Percentiles rank a stretch among this genome's conserved stretches.
Evolutionary conservation across 805 yeast genomes (phyloP).

Genomic region (Limtongia smithiae): DNA sequence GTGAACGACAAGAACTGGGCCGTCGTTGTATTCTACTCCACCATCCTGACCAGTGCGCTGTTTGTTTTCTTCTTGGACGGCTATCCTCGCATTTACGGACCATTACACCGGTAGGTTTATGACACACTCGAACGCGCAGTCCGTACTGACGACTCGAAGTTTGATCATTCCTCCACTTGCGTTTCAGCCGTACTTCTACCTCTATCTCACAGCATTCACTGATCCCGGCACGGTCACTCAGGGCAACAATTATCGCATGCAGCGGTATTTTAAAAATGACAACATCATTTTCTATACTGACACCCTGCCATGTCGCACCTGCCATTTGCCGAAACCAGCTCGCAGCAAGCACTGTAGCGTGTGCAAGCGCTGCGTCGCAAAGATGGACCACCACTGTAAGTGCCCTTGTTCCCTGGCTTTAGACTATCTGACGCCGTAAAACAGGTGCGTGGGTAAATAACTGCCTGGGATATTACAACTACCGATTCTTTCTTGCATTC

Average conservation of each 20-base stretch:
- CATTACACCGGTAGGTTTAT: conserved; percentile 21
- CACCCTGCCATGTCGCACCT: conserved; percentile 46
- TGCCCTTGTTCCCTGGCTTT: not conserved
- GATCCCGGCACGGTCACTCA: conserved; percentile 41
- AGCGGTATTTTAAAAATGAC: conserved; percentile 43
- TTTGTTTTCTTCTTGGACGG: conserved; percentile 24
- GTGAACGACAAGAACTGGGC: conserved; percentile 32
- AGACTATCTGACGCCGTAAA: not conserved
- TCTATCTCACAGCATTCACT: conserved; percentile 35
- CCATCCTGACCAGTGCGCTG: conserved; percentile 21
- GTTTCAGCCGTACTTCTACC: conserved; percentile 31
- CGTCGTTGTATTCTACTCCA: conserved; percentile 26
- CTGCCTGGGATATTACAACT: conserved; percentile 60
- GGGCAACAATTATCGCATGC: conserved; percentile 31
- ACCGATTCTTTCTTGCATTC: conserved; percentile 56
- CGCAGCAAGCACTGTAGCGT: conserved; percentile 58
- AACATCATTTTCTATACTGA: conserved; percentile 51
- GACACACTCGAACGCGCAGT: no score
- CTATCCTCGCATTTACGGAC: conserved; percentile 17
- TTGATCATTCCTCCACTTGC: conserved; percentile 27
- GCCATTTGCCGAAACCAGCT: conserved; percentile 50
- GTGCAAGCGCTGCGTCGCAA: conserved; percentile 47
- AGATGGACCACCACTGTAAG: conserved; percentile 57
- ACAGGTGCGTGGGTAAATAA: conserved; percentile 52
- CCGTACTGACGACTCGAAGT: not conserved